Percentiles rank a stretch among this genome's conserved stretches.
Conservation (phyloP, 2,329 filamentous ascomycete species). For the Aureobasidium sp. region DNA sequence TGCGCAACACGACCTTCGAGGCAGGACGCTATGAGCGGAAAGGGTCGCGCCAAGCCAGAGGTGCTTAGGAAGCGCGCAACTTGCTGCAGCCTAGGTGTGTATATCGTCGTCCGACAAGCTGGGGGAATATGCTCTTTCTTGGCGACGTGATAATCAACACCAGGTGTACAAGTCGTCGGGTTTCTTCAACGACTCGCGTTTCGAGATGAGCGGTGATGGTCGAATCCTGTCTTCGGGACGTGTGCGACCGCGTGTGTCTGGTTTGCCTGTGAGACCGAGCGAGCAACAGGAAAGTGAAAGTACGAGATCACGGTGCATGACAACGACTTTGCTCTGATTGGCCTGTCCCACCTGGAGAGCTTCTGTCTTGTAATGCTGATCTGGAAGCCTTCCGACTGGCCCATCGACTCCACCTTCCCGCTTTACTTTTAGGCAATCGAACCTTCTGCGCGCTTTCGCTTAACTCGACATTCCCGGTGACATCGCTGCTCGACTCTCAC, state of each 20-base stretch:
- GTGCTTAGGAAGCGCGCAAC: background rate
- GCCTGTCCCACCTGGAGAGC: background rate
- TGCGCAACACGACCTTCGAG: background rate
- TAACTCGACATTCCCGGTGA: background rate
- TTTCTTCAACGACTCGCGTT: background rate
- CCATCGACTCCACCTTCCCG: background rate
- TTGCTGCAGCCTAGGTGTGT: background rate
- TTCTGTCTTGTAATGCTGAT: background rate
- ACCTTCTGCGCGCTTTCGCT: slow-evolving; percentile 6
- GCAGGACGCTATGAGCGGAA: background rate
- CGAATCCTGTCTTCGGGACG: background rate
- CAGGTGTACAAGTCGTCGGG: background rate
- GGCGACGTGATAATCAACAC: background rate
- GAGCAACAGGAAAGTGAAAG: background rate
- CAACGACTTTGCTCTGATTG: background rate
- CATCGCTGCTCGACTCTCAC: background rate
- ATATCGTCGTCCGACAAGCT: background rate
- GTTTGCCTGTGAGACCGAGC: background rate
- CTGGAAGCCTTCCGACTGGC: background rate
- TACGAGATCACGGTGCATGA: slow-evolving; percentile 8
- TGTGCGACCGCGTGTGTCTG: background rate
- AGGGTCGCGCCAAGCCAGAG: background rate
- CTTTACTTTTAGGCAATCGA: slow-evolving; percentile 3
- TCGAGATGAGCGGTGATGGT: background rate
- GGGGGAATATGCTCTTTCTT: slow-evolving; percentile 2